phyloP scores from a whole-genome alignment of 805 yeast species.

The Yamadazyma sp. region DNA sequence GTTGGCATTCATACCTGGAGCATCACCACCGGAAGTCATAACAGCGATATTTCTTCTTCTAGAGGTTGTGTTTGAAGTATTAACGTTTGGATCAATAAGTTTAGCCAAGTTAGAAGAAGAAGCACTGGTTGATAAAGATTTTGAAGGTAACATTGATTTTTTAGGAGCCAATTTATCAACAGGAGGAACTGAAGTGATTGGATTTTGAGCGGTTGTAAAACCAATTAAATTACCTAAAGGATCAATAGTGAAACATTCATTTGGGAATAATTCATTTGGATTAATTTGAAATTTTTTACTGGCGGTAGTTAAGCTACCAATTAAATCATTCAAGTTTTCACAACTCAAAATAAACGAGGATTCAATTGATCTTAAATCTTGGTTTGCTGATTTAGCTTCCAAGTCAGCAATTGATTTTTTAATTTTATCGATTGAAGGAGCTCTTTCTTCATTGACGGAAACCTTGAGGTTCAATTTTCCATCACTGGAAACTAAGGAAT shows the following conservation, averaged over 20 bases:
- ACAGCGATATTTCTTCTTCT: conserved; percentile 71
- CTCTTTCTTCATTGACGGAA: conserved; percentile 13
- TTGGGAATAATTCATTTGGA: conserved; percentile 74
- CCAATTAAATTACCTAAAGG: conserved; percentile 85
- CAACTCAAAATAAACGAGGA: conserved; percentile 45
- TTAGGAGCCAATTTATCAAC: conserved; percentile 26
- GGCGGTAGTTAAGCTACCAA: conserved; percentile 15
- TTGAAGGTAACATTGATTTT: conserved; percentile 12
- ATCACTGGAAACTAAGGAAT: conserved; percentile 20
- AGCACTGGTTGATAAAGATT: conserved; percentile 10
- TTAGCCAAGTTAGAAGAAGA: conserved; percentile 17
- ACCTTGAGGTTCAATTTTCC: conserved; percentile 21
- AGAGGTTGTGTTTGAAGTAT: neutral
- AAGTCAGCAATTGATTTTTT: conserved; percentile 14
- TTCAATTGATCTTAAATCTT: conserved; percentile 51
- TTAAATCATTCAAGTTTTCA: conserved; percentile 35
- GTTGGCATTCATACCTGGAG: conserved; percentile 97
- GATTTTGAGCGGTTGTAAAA: conserved; percentile 61
- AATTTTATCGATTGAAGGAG: conserved; percentile 18
- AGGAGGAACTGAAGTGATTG: conserved; percentile 51
- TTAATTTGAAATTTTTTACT: conserved; percentile 41
- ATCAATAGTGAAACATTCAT: conserved; percentile 73
- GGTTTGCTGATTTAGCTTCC: conserved; percentile 14
- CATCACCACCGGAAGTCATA: conserved; percentile 98
- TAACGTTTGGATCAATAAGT: too few species aligned